phyloP scores from a whole-genome alignment of 768 basidiomycete genomes.

The Russula foetens region DNA sequence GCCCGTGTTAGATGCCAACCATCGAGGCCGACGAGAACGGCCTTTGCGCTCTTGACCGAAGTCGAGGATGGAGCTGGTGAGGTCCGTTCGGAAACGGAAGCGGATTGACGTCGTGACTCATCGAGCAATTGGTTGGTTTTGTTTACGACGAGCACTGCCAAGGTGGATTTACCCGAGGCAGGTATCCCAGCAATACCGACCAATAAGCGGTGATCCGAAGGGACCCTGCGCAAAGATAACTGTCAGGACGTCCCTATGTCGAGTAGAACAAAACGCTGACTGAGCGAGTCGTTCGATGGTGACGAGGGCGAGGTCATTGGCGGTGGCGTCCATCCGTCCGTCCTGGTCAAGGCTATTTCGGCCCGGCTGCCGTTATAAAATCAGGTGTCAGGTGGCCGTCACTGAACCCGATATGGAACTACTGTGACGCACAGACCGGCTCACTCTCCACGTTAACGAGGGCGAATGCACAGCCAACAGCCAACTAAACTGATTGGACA shows the following conservation, averaged over 20 bases:
- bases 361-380: too few species aligned
- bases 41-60: constrained; percentile 22
- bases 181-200: constrained; percentile 75
- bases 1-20: constrained; percentile 87
- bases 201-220: constrained; percentile 40
- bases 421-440: too few species aligned
- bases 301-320: neutral
- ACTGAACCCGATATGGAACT: neutral
- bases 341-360: neutral
- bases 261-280: neutral
- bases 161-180: constrained; percentile 80
- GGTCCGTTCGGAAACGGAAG: neutral
- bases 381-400: too few species aligned
- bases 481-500: too few species aligned
- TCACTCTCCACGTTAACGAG: too few species aligned
- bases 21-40: constrained; percentile 72
- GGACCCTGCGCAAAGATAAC: constrained; percentile 16
- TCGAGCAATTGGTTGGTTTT: constrained; percentile 41
- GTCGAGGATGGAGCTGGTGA: neutral
- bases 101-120: neutral
- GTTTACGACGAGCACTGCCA: constrained; percentile 52
- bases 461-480: neutral
- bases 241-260: neutral
- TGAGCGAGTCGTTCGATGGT: neutral
- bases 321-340: constrained; percentile 4